Base-by-base conservation (phyloP, 108 stramenopile species). In the Cylindrotheca closterium region DNA sequence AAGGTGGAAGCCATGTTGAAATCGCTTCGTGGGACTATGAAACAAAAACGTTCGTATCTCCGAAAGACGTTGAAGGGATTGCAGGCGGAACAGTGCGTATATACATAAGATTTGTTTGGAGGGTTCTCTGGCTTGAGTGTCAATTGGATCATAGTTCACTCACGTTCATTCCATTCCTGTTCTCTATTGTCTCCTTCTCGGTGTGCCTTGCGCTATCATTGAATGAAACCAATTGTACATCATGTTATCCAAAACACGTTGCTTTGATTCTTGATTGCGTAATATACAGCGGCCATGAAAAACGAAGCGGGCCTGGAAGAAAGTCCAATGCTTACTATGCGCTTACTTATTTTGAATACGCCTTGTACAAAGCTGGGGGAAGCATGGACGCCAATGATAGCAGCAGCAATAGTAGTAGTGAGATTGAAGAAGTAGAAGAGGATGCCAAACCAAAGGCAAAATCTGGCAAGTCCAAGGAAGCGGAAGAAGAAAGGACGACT, bases 311-410 rank as follows among this genome's bases (percentile, higher is more conserved):
- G 3, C 83, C 83, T 21, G 83, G 83, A 18, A 63, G 83, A 24
- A 79, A 79, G 49, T 69, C 71, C 22, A 77, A 84, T 42, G 72
- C 79, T 12, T 78, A 84, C 55, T 79, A 79, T 65, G 83, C 83
- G 29, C 79, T 79, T 62, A 65, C 74, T 4, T 84, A 79, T 79
- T 84, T 79, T 60, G 66, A 84, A 68, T 77, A 84, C 33, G 57
- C 73, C 0, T 54, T 79, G 47, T 65, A 32, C 0, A 65, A 71
- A 10, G 58, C 49, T 25, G 49, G 62, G 4, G 69, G 66, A 1
- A 63, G 47, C 21, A 37, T 67, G 19, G 78, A 73, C 23, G 68
- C 45, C 0, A 47, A 69, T 23, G 59, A 68, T 0, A 50, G 55
- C 55, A 63, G 49, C 60, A 52, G 25, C 71, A 57, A 32, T 24